phyloP scores from a whole-genome alignment of 2,329 filamentous ascomycete genomes.

The Cladosporium sphaerospermum region DNA sequence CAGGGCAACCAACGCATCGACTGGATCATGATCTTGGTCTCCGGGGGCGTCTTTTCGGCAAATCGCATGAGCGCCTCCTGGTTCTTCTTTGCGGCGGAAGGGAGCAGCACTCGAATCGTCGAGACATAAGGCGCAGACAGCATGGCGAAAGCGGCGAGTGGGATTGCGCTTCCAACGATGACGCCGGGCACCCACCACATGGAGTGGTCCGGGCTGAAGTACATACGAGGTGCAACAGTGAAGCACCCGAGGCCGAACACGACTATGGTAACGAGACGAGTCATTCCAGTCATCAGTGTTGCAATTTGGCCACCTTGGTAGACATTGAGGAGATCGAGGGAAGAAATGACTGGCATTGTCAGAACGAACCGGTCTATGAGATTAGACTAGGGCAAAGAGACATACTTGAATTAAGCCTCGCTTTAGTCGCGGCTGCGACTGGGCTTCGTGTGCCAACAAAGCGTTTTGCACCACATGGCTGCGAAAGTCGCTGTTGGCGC shows the following conservation, averaged over 20 bases:
- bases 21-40: conserved; percentile 35
- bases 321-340: conserved; percentile 49
- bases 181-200: conserved; percentile 37
- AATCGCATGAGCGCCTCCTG: conserved; percentile 51
- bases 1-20: conserved; percentile 37
- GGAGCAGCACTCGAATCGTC: conserved; percentile 64
- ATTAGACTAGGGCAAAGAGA: not conserved
- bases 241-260: conserved; percentile 60
- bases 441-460: not conserved
- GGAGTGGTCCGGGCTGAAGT: conserved; percentile 35
- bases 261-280: conserved; percentile 67
- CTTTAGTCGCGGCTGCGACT: conserved; percentile 3
- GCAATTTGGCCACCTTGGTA: conserved; percentile 68
- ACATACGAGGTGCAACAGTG: conserved; percentile 56
- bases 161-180: conserved; percentile 54
- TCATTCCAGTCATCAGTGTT: conserved; percentile 61
- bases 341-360: conserved; percentile 48
- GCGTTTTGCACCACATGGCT: not conserved
- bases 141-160: conserved; percentile 59
- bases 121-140: conserved; percentile 65
- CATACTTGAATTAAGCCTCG: conserved; percentile 6
- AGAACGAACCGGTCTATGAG: not conserved
- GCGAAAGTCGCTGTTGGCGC: not conserved
- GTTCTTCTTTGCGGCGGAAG: conserved; percentile 54
- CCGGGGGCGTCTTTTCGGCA: conserved; percentile 40